A percentile compares a stretch with the other conserved stretches of the same genome.
These are phyloP conservation scores for Populus alba DNA, from an alignment of 345 rosid species.

Conservation along the genomic window DNA sequence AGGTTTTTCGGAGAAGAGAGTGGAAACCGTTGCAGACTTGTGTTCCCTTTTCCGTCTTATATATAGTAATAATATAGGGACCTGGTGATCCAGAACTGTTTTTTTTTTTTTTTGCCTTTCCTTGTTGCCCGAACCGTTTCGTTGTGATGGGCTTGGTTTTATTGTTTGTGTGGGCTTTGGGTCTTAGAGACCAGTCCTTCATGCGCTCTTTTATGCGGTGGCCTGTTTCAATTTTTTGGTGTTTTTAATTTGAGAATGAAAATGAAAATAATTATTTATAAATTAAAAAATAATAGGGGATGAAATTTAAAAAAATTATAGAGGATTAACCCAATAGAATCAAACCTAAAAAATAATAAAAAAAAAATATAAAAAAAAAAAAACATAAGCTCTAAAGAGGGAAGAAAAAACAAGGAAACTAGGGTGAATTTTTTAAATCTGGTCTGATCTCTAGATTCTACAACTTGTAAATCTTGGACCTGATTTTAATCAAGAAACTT, in stretches of 20 bases:
- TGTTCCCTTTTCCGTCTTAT: background rate
- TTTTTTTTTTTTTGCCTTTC: background rate
- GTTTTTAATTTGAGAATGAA: background rate
- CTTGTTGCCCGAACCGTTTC: background rate
- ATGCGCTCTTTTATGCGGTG: background rate
- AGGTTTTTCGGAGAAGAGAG: background rate
- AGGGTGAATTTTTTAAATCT: too few species aligned
- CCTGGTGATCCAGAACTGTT: background rate
- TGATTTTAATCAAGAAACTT: too few species aligned
- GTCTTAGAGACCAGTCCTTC: background rate
- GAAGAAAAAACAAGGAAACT: too few species aligned
- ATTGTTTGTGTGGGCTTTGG: background rate
- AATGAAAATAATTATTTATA: too few species aligned
- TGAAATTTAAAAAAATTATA: too few species aligned
- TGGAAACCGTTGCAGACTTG: background rate
- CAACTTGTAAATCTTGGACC: too few species aligned
- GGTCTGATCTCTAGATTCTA: too few species aligned
- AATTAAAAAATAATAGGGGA: too few species aligned
- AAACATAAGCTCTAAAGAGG: too few species aligned
- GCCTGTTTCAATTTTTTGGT: background rate
- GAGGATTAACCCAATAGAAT: too few species aligned
- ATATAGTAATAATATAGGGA: background rate
- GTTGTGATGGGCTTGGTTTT: background rate
- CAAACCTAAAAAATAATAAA: too few species aligned
- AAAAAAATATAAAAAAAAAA: too few species aligned